A percentile compares a stretch with the other conserved stretches of the same genome.
phyloP scores from a whole-genome alignment of 805 yeast species.

The Cyberlindnera mycetangii region DNA sequence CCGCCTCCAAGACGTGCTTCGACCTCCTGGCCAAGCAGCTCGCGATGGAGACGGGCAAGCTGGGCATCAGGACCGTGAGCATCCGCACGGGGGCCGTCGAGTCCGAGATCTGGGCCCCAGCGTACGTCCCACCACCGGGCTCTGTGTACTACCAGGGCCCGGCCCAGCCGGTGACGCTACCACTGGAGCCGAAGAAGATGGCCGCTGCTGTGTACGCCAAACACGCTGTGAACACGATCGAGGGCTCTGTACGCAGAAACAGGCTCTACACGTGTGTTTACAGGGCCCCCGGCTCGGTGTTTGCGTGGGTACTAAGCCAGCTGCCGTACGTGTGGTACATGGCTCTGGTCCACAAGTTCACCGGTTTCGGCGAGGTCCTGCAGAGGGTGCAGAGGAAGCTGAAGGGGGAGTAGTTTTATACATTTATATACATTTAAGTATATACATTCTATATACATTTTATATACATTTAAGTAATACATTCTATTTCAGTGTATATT shows the following conservation, averaged over 20 bases:
- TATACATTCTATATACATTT: too few relatives aligned
- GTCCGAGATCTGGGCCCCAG: constrained; percentile 29
- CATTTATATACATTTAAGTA: background rate
- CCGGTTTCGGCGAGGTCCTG: background rate
- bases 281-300: constrained; percentile 11
- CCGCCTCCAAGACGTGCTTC: constrained; percentile 40
- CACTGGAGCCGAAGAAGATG: constrained; percentile 11
- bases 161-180: constrained; percentile 3
- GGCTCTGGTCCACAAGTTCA: constrained; percentile 2
- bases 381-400: background rate
- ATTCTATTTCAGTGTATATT: too few relatives aligned
- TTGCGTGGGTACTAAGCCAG: constrained; percentile 13
- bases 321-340: constrained; percentile 4
- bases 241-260: constrained; percentile 7
- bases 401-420: background rate
- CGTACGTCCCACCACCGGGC: constrained; percentile 8
- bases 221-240: constrained; percentile 35
- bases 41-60: constrained; percentile 35
- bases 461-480: too few relatives aligned
- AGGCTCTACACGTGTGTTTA: constrained; percentile 11
- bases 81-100: constrained; percentile 40
- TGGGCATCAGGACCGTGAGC: constrained; percentile 39
- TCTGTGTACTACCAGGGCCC: constrained; percentile 18
- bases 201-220: constrained; percentile 37
- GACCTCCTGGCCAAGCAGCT: constrained; percentile 34